Evolutionary conservation across 2,329 filamentous ascomycete species (phyloP).

Genomic region (Xylaria hypoxylon): DNA sequence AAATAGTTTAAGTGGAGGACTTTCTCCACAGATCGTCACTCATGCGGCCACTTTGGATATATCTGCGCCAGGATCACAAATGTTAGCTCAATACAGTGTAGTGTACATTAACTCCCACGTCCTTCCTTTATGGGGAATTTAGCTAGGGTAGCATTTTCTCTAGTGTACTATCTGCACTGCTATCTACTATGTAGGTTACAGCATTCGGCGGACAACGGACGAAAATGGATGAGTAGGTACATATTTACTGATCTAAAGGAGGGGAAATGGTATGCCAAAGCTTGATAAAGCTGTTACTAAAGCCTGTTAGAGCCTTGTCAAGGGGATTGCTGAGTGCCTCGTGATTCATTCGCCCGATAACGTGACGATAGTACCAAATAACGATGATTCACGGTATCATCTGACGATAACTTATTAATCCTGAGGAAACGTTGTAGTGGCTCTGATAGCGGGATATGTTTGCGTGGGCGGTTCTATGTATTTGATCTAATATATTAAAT

Average conservation of each 20-base stretch:
- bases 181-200: no score
- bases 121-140: constrained; percentile 27
- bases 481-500: background rate
- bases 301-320: background rate
- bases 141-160: constrained; percentile 8
- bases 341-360: background rate
- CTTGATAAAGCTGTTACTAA: background rate
- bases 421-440: background rate
- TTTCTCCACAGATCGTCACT: constrained; percentile 24
- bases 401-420: background rate
- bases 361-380: background rate
- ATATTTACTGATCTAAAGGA: background rate
- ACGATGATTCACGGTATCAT: background rate
- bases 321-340: background rate
- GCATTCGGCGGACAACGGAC: background rate
- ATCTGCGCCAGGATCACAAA: no score
- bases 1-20: background rate
- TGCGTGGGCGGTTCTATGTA: no score
- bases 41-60: background rate
- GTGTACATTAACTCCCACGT: constrained; percentile 4
- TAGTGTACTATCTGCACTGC: background rate
- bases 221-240: background rate
- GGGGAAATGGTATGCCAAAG: background rate
- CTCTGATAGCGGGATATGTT: background rate
- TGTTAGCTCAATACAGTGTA: no score